phyloP scores from a whole-genome alignment of 257 asterid genomes.

The Buddleja alternifolia region DNA sequence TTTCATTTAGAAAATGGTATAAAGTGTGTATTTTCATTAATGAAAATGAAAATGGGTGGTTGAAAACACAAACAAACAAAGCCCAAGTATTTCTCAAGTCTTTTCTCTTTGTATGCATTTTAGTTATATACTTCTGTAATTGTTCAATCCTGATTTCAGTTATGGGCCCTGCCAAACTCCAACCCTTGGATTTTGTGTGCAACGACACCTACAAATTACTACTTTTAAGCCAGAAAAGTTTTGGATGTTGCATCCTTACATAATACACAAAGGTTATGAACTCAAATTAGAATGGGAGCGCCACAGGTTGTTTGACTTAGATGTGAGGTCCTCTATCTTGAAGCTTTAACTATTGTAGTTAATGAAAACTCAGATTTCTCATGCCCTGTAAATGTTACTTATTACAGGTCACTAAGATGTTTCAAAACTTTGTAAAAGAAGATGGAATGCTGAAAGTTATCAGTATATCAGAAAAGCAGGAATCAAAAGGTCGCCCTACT shows the following conservation, averaged over 20 bases:
- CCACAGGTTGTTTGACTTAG: slow-evolving; percentile 71
- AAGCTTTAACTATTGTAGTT: slow-evolving; percentile 2
- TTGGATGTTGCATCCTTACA: slow-evolving; percentile 80
- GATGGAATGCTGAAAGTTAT: slow-evolving; percentile 65
- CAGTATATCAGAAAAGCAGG: slow-evolving; percentile 70
- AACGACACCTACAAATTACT: slow-evolving; percentile 78
- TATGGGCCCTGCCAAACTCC: slow-evolving; percentile 98
- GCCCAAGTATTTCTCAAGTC: background rate
- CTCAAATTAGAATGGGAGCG: slow-evolving; percentile 92
- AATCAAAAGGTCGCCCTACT: slow-evolving; percentile 73
- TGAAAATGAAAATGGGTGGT: too few species aligned
- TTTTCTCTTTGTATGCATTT: background rate
- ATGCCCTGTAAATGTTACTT: slow-evolving; percentile 27
- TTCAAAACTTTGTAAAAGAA: slow-evolving; percentile 57
- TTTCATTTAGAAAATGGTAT: too few species aligned
- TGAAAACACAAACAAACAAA: too few species aligned
- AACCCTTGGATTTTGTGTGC: slow-evolving; percentile 91
- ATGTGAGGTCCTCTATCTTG: slow-evolving; percentile 53
- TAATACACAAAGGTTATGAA: slow-evolving; percentile 74
- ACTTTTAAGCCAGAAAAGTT: slow-evolving; percentile 83
- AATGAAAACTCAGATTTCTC: slow-evolving; percentile 21
- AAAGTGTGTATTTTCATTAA: too few species aligned
- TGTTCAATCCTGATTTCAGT: slow-evolving; percentile 50
- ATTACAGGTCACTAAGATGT: slow-evolving; percentile 72
- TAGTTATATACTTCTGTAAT: slow-evolving; percentile 26